Evolutionary conservation across 345 rosid genomes (phyloP).

Genomic region (Heritiera fomes): DNA sequence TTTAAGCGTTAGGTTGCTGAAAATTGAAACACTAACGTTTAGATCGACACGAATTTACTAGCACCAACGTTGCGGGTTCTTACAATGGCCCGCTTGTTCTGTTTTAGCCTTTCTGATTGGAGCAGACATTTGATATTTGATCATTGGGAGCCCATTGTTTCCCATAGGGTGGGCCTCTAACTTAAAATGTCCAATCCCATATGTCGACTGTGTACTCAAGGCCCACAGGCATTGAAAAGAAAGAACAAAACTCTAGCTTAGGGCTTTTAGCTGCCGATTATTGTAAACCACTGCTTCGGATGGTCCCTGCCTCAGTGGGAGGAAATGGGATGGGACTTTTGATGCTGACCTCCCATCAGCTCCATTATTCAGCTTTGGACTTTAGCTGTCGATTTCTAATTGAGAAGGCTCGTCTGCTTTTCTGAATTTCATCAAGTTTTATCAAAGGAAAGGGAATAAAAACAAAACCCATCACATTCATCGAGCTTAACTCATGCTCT

Average conservation of each 20-base stretch:
- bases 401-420: not conserved
- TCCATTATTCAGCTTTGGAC: constrained; percentile 20
- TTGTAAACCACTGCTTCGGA: not conserved
- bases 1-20: no score
- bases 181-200: not conserved
- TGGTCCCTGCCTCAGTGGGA: not conserved
- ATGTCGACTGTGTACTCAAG: not conserved
- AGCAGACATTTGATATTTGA: no score
- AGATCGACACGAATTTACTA: no score
- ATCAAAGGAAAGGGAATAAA: not conserved
- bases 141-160: no score
- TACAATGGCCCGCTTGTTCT: no score
- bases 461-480: not conserved
- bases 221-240: not conserved
- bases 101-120: no score
- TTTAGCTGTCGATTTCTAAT: constrained; percentile 1
- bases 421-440: not conserved
- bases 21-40: no score
- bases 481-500: not conserved
- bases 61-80: no score
- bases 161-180: not conserved
- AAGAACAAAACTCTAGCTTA: no score
- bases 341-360: constrained; percentile 27
- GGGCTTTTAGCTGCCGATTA: not conserved
- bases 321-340: constrained; percentile 1